A percentile compares a stretch with the other conserved stretches of the same genome.
Conservation (phyloP, 768 basidiomycete genomes). For the Tricholoma bakamatsutake region DNA sequence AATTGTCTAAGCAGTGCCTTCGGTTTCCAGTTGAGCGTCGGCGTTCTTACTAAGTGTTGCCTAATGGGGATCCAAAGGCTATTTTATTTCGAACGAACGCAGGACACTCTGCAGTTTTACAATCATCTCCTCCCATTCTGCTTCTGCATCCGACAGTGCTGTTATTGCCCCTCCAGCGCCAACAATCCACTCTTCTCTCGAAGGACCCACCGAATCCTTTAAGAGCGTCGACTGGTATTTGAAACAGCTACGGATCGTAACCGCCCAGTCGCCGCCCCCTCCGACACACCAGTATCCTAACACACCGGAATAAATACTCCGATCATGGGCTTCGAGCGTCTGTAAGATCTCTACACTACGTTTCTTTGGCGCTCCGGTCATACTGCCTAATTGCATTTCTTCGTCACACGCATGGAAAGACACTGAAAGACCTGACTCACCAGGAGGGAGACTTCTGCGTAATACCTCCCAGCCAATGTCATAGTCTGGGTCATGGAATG, state of each 20-base stretch:
- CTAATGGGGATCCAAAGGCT: too few species aligned
- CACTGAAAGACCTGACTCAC: slow-evolving; percentile 31
- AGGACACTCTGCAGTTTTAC: slow-evolving; percentile 81
- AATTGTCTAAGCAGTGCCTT: neutral
- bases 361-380: slow-evolving; percentile 97
- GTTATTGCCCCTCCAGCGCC: slow-evolving; percentile 98
- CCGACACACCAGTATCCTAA: slow-evolving; percentile 91
- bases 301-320: slow-evolving; percentile 87
- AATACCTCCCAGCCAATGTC: slow-evolving; percentile 77
- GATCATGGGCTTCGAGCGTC: slow-evolving; percentile 61
- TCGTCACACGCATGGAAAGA: neutral
- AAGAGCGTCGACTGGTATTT: slow-evolving; percentile 42
- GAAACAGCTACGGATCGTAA: slow-evolving; percentile 91
- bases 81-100: slow-evolving; percentile 41
- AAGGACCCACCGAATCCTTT: neutral
- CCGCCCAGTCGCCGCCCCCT: slow-evolving; percentile 88
- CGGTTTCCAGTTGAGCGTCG: too few species aligned
- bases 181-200: slow-evolving; percentile 61
- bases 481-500: slow-evolving; percentile 31
- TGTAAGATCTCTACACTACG: slow-evolving; percentile 89
- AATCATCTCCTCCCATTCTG: slow-evolving; percentile 93
- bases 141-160: slow-evolving; percentile 76
- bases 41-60: too few species aligned
- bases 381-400: slow-evolving; percentile 56
- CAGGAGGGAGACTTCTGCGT: slow-evolving; percentile 77